Conservation (phyloP, 1,284 basidiomycete species). For the Somion occarium region DNA sequence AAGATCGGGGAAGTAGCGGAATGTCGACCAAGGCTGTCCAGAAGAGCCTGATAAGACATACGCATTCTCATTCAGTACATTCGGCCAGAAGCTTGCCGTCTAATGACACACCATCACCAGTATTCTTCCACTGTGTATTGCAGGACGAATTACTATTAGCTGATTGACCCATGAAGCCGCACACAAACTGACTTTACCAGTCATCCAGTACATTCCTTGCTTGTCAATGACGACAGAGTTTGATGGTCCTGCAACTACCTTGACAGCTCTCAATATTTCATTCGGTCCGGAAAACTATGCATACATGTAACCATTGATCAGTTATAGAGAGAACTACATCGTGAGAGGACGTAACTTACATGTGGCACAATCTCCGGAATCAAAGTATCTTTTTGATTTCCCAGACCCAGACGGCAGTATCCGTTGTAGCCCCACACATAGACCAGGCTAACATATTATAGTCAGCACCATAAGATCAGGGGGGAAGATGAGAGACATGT, state of each 20-base stretch:
- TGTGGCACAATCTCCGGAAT: conserved; percentile 76
- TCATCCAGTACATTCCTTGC: conserved; percentile 81
- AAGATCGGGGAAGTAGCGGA: conserved; percentile 79
- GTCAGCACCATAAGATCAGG: background rate
- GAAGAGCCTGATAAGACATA: conserved; percentile 50
- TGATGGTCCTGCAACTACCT: conserved; percentile 78
- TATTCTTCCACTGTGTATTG: conserved; percentile 85
- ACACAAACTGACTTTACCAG: conserved; percentile 57
- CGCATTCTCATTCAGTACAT: background rate
- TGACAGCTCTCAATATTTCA: conserved; percentile 54
- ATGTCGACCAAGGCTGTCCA: conserved; percentile 78
- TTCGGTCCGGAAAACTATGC: conserved; percentile 70
- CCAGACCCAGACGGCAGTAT: conserved; percentile 77
- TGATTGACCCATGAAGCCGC: background rate
- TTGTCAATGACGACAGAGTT: conserved; percentile 83
- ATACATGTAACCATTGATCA: background rate
- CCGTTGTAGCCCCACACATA: conserved; percentile 88
- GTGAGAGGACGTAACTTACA: conserved; percentile 27
- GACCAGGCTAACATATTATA: conserved; percentile 44
- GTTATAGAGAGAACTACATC: background rate
- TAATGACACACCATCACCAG: conserved; percentile 70
- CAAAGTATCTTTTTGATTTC: conserved; percentile 79
- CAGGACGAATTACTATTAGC: no score
- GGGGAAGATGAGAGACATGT: conserved; percentile 16
- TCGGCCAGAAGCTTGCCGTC: no score